Base-by-base conservation (phyloP, 2,329 filamentous ascomycete species). In the Penicillium brasilianum region DNA sequence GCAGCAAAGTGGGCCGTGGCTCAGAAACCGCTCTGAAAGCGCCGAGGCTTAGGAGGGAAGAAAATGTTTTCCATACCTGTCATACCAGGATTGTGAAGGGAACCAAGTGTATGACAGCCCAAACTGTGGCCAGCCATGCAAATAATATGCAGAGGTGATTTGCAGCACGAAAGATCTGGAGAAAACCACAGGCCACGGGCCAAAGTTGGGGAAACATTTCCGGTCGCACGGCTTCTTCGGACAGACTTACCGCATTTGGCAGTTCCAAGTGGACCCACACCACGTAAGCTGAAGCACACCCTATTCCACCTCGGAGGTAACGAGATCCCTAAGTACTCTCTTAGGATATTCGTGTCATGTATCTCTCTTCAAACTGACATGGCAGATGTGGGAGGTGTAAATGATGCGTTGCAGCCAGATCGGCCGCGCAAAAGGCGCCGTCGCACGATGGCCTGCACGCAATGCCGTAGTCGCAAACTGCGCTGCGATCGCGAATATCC, bases 401-500 rank as follows among this genome's bases (percentile, higher is more conserved):
- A 50, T 22, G n/a, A 16, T 30, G 22, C 41, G 13, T 48, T 32
- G 25, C 67, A 60, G 55, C 60, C 68, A 36, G 71, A 71, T 9
- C 70, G 73, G 46, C 72, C 73, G 57, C 76, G 76, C 32, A 78
- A 78, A 65, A 68, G 77, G 32, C 74, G 75, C 59, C 68, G 77
- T 22, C 72, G 77, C 25, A 77, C 78, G 10, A 73, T 79, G 64
- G 77, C 78, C 16, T 80, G 78, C 62, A 73, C 74, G 18, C 77
- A 76, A 37, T 80, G 78, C 62, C 76, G 78, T 57, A 75, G 71
- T 57, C 69, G 78, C 49, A 80, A 80, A 63, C 67, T 80, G 36
- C 77, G 76, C 60, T 80, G 78, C 59, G 78, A 80, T 62, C 75
- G 78, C 37, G 74, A 75, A 36, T 79, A 77, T 70, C 78, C 78